A percentile compares a stretch with the other conserved stretches of the same genome.
phyloP scores from a whole-genome alignment of 2,329 filamentous ascomycete genomes.

The Ilyonectria destructans region DNA sequence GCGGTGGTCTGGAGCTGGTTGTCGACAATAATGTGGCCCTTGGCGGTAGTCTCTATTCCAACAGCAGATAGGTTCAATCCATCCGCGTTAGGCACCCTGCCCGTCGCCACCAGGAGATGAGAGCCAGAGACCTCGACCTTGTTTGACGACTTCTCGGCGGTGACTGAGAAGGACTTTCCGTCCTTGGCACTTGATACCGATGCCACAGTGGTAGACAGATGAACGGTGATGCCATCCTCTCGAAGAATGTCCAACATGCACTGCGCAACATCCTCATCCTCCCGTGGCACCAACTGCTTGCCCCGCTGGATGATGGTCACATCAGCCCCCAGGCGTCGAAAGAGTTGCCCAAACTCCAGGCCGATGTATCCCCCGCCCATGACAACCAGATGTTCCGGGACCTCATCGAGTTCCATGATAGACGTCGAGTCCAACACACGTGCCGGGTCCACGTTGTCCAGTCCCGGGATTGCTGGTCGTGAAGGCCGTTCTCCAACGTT shows the following conservation, averaged over 20 bases:
- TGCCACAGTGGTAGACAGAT: constrained; percentile 54
- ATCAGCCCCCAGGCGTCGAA: constrained; percentile 64
- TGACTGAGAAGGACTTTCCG: constrained; percentile 38
- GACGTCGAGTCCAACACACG: constrained; percentile 64
- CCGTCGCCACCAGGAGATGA: constrained; percentile 67
- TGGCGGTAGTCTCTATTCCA: constrained; percentile 58
- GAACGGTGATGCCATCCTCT: constrained; percentile 63
- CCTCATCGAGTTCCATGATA: constrained; percentile 62
- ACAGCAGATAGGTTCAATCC: constrained; percentile 59
- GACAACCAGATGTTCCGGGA: constrained; percentile 66
- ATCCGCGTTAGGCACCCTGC: constrained; percentile 67
- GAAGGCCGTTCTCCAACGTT: constrained; percentile 63
- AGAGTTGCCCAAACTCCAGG: constrained; percentile 69
- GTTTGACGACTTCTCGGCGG: constrained; percentile 39
- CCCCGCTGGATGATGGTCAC: constrained; percentile 65
- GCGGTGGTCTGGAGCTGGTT: constrained; percentile 62
- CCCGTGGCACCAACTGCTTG: constrained; percentile 60
- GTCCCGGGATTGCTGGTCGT: constrained; percentile 55
- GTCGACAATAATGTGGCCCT: constrained; percentile 63
- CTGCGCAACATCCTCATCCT: constrained; percentile 66
- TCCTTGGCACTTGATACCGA: constrained; percentile 43
- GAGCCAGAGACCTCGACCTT: constrained; percentile 55
- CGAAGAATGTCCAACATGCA: constrained; percentile 60
- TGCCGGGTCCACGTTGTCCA: constrained; percentile 54
- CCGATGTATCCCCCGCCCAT: constrained; percentile 70